phyloP scores from a whole-genome alignment of 768 basidiomycete genomes.

The Russula vinacea region DNA sequence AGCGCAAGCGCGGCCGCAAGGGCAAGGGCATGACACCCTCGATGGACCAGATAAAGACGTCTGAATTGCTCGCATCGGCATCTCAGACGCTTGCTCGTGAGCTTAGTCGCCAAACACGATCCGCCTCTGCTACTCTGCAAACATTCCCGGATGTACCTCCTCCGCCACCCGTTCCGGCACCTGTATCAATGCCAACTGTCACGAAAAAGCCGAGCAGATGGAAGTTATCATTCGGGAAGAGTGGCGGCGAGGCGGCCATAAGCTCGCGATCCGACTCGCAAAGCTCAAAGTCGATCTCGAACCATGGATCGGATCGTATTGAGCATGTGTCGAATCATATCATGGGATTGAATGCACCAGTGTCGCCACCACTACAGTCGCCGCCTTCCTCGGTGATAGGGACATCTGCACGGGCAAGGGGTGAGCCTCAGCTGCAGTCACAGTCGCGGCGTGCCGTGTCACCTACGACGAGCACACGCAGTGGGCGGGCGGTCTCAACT shows the following conservation, averaged over 20 bases:
- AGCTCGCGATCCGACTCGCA: conserved; percentile 13
- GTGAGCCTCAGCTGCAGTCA: neutral
- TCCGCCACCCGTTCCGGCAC: conserved; percentile 42
- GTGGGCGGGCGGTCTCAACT: conserved; percentile 50
- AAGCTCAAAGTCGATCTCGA: conserved; percentile 17
- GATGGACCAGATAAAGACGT: conserved; percentile 46
- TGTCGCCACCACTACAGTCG: conserved; percentile 9
- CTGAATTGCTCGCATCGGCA: conserved; percentile 70
- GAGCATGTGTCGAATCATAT: conserved; percentile 74
- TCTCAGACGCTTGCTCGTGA: conserved; percentile 83
- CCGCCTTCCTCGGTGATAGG: neutral
- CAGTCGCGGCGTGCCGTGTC: conserved; percentile 37
- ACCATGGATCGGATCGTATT: conserved; percentile 53
- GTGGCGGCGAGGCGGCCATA: conserved; percentile 33
- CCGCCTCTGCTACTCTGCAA: conserved; percentile 24
- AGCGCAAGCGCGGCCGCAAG: conserved; percentile 84
- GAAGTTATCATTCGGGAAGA: conserved; percentile 74
- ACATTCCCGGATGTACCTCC: conserved; percentile 32
- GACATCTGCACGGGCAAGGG: neutral
- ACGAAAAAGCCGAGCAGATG: conserved; percentile 83
- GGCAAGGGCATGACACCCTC: conserved; percentile 57
- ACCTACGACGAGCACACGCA: conserved; percentile 58
- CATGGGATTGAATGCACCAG: conserved; percentile 58
- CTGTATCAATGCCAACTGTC: conserved; percentile 33
- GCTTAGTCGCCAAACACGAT: conserved; percentile 56